Conservation (phyloP, 805 yeast genomes). For the Lipomyces sp. region DNA sequence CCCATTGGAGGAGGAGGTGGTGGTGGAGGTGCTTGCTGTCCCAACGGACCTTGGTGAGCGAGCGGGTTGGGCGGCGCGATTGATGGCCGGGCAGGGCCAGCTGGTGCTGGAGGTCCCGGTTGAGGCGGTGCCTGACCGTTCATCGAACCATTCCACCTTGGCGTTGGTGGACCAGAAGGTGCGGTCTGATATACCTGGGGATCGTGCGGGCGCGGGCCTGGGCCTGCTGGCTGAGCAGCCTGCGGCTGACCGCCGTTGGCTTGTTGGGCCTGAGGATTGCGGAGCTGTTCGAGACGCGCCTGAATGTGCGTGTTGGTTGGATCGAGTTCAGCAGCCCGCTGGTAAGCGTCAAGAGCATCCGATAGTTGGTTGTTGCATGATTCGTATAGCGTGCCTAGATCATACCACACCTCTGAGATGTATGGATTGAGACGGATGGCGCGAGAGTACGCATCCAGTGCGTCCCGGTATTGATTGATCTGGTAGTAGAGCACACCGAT, state of each 20-base stretch:
- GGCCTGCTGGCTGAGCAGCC: constrained; percentile 58
- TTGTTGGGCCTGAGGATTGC: constrained; percentile 44
- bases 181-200: constrained; percentile 61
- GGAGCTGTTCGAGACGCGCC: constrained; percentile 84
- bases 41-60: constrained; percentile 39
- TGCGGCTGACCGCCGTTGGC: constrained; percentile 71
- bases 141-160: constrained; percentile 39
- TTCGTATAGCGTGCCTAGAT: constrained; percentile 93
- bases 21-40: constrained; percentile 39
- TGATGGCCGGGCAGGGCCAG: constrained; percentile 28
- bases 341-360: constrained; percentile 96
- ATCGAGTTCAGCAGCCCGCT: constrained; percentile 93
- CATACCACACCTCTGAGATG: constrained; percentile 98
- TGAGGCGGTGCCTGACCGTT: constrained; percentile 41
- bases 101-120: constrained; percentile 30
- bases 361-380: constrained; percentile 94
- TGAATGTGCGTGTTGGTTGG: constrained; percentile 94
- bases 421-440: constrained; percentile 96
- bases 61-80: constrained; percentile 36
- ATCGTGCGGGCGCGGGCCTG: constrained; percentile 58
- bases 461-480: constrained; percentile 94
- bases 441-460: constrained; percentile 94
- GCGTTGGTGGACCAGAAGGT: constrained; percentile 59
- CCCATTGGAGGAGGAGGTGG: constrained; percentile 36
- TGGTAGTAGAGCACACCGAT: constrained; percentile 96